A percentile compares a stretch with the other conserved stretches of the same genome.
Conservation (phyloP, 495 filamentous ascomycete species). For the Neurospora discreta region DNA sequence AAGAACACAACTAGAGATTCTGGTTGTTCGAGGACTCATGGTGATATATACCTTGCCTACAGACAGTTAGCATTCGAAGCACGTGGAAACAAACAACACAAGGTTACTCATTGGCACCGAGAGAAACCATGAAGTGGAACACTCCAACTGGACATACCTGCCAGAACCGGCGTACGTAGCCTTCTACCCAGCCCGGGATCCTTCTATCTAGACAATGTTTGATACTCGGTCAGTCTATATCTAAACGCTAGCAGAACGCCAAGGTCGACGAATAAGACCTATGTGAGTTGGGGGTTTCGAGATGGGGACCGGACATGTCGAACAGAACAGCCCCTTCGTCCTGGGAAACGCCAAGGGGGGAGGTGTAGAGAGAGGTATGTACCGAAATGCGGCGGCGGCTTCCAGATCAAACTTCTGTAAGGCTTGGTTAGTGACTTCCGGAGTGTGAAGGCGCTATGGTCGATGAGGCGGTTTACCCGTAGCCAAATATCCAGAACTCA, state of each 20-base stretch:
- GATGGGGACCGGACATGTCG: background rate
- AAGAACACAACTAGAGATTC: background rate
- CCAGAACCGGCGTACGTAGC: constrained; percentile 96
- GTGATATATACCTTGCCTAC: background rate
- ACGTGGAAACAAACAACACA: background rate
- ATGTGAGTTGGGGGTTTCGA: background rate
- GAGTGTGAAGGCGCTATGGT: background rate
- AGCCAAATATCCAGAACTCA: constrained; percentile 87
- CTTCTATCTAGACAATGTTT: constrained; percentile 49
- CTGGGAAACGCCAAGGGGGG: background rate
- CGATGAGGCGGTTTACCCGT: constrained; percentile 50
- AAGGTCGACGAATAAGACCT: background rate
- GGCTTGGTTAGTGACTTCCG: constrained; percentile 12
- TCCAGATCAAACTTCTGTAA: constrained; percentile 89
- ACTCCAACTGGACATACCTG: constrained; percentile 47
- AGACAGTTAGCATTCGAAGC: background rate
- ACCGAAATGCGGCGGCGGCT: constrained; percentile 94
- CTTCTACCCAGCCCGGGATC: constrained; percentile 82
- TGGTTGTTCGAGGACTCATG: background rate
- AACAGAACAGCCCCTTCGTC: background rate
- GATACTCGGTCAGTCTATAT: constrained; percentile 9
- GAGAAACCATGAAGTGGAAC: background rate
- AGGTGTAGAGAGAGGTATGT: constrained; percentile 8
- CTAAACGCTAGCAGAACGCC: background rate
- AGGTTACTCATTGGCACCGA: background rate